Conservation (phyloP, 83 land plant species). For the Picea abies region DNA sequence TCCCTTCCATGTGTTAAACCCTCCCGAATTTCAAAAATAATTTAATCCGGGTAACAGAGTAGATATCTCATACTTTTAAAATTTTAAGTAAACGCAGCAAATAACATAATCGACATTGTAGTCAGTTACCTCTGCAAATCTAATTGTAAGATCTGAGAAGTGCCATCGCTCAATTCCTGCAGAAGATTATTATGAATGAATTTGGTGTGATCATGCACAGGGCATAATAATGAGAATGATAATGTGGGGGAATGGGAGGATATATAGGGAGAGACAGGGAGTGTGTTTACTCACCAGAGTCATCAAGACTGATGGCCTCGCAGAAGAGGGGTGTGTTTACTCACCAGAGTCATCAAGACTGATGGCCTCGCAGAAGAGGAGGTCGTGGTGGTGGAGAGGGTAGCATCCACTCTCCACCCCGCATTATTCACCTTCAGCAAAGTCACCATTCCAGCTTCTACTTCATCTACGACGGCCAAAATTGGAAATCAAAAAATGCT, state of each 20-base stretch:
- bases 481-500: too few relatives aligned
- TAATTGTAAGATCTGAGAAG: slow-evolving; percentile 3
- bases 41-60: too few relatives aligned
- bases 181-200: background rate
- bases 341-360: background rate
- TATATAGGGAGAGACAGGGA: too few relatives aligned
- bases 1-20: too few relatives aligned
- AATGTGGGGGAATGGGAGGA: background rate
- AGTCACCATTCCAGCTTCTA: too few relatives aligned
- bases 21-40: too few relatives aligned
- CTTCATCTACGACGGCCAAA: too few relatives aligned
- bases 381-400: background rate
- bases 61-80: too few relatives aligned
- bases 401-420: background rate
- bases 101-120: too few relatives aligned
- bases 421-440: background rate
- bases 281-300: background rate
- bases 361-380: slow-evolving; percentile 2
- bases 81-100: too few relatives aligned
- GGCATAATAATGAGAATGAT: background rate
- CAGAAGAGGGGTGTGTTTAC: background rate
- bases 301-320: background rate
- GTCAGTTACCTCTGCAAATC: background rate
- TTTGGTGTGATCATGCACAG: background rate
- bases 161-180: slow-evolving; percentile 8